Evolutionary conservation across 1,139 yeast species (phyloP).

Genomic region (Nakaseomyces kungkrabaensis): DNA sequence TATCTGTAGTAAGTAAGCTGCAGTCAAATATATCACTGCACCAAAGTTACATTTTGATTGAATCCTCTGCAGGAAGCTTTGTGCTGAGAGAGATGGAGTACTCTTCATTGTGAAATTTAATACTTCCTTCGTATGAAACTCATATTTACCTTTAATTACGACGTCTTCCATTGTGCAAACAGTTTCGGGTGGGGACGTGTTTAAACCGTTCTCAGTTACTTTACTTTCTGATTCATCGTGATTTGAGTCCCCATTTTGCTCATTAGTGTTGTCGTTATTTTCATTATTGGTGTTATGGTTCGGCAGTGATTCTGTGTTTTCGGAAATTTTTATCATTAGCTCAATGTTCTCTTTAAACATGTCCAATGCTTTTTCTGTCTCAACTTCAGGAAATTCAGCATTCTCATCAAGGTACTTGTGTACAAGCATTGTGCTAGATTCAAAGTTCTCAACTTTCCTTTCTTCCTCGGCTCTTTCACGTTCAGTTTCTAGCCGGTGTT

Average conservation of each 20-base stretch:
- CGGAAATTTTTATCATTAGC: constrained; percentile 3
- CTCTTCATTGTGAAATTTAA: constrained; percentile 23
- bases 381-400: neutral
- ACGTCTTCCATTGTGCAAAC: neutral
- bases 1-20: constrained; percentile 25
- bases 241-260: neutral
- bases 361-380: constrained; percentile 2
- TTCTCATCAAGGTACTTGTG: neutral
- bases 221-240: neutral
- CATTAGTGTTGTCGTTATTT: neutral
- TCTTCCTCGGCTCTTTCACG: neutral
- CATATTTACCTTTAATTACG: neutral
- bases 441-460: neutral
- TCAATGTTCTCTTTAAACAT: constrained; percentile 5
- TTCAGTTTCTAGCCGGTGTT: neutral
- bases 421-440: neutral
- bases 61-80: constrained; percentile 21
- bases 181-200: neutral
- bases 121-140: constrained; percentile 4
- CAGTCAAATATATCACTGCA: constrained; percentile 20
- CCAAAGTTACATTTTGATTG: constrained; percentile 26
- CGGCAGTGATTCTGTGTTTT: neutral
- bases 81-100: constrained; percentile 20
- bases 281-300: neutral
- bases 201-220: neutral